phyloP scores from a whole-genome alignment of 2,329 filamentous ascomycete genomes.

The Penicillium sp. region DNA sequence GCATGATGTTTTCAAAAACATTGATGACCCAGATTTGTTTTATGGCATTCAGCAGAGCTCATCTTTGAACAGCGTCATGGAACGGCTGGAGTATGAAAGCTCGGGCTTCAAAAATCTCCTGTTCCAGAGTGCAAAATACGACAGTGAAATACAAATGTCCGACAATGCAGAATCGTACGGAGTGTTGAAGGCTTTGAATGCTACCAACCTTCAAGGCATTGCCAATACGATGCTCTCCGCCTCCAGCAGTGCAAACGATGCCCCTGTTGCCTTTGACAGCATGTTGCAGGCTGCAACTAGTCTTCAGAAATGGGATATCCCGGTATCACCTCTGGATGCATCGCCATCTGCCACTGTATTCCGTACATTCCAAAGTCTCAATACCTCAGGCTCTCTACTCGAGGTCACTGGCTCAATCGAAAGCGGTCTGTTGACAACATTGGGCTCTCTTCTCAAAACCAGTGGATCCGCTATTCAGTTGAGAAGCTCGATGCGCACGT shows the following conservation, averaged over 20 bases:
- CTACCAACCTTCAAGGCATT: conserved; percentile 79
- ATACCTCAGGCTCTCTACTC: conserved; percentile 60
- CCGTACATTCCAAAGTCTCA: conserved; percentile 75
- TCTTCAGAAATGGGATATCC: conserved; percentile 89
- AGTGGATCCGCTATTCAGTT: conserved; percentile 48
- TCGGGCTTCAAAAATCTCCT: conserved; percentile 84
- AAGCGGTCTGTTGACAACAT: conserved; percentile 55
- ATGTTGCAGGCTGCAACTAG: conserved; percentile 78
- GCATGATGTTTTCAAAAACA: conserved; percentile 80
- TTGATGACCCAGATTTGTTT: conserved; percentile 94
- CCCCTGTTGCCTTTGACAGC: conserved; percentile 60
- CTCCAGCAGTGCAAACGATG: conserved; percentile 53
- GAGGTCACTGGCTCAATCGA: conserved; percentile 61
- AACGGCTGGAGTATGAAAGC: conserved; percentile 83
- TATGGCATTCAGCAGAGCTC: conserved; percentile 83
- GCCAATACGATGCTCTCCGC: conserved; percentile 75
- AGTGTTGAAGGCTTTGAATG: conserved; percentile 73
- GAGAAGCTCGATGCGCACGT: conserved; percentile 57
- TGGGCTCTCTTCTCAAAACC: conserved; percentile 41
- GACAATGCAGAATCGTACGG: conserved; percentile 64
- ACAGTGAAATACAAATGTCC: conserved; percentile 70
- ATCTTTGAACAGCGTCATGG: conserved; percentile 73
- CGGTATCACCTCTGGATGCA: conserved; percentile 63
- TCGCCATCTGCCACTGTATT: conserved; percentile 72
- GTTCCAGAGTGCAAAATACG: conserved; percentile 86